Base-by-base conservation (phyloP, 1,284 basidiomycete species). In the Pterulicium gracile region DNA sequence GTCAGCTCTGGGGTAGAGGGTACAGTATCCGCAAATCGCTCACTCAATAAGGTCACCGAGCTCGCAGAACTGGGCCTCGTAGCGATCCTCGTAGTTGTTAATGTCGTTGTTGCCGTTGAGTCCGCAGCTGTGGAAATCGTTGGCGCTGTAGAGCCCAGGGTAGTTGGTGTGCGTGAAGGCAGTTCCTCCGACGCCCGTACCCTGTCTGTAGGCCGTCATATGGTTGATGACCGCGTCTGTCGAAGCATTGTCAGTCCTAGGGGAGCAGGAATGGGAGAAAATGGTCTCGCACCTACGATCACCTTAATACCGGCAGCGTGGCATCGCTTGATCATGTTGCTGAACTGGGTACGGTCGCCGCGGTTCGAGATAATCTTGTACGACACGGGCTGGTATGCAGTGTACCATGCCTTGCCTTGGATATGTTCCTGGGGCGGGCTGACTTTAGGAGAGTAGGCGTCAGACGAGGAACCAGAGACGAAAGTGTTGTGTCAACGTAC, bases 321-420 rank as follows among this genome's bases (percentile, higher is more conserved):
- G 55, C 79, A 84, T 2, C 73, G 64, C 1, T 54, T 52, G 35
- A 79, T 63, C 79, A 81, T 82, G 53, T 70, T 75, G 32, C 42
- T 54, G 21, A 72, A 79, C 51, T 79, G 74, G 1, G 57, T 43
- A 14, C 73, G 65, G 50, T 73, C 65, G 3, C 78, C 79, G 1
- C 75, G 73, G 56, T 81, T 81, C 2, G 74, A 77, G 1, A 68
- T 75, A 43, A 81, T 55, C 22, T 48, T 78, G 55, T 80, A 81
- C 0, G 78, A 79, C 1, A 81, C 78, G 2, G 77, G 75, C 52
- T 82, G 79, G 54, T 82, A 81, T 55, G 81, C 78, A 0, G 79
- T 81, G 79, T 78, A 81, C 79, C 79, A 81, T 54, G 79, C 67
- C 4, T 57, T 18, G 4, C 78, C 77, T 18, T 58, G 55, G 41